Percentiles rank a stretch among this genome's conserved stretches.
Conservation (phyloP, 805 yeast genomes). For the Sugiyamaella smithiae region DNA sequence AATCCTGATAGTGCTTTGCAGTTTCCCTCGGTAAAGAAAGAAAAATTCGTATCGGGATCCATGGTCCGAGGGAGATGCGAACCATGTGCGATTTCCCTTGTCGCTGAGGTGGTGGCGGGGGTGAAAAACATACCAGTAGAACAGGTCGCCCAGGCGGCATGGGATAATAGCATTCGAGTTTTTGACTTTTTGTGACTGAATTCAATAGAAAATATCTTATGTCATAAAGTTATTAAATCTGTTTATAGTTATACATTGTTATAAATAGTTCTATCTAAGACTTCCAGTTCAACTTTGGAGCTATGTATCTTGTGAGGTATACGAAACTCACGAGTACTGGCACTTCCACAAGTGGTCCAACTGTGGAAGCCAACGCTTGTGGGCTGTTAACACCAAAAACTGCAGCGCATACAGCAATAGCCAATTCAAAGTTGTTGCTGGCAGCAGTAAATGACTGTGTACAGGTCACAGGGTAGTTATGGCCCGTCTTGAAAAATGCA, state of each 20-base stretch:
- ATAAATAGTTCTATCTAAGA: too few relatives aligned
- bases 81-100: slow-evolving; percentile 81
- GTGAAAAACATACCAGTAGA: slow-evolving; percentile 44
- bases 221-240: too few relatives aligned
- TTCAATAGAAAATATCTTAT: background rate
- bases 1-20: slow-evolving; percentile 41
- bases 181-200: slow-evolving; percentile 34
- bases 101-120: slow-evolving; percentile 65
- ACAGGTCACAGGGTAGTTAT: slow-evolving; percentile 38
- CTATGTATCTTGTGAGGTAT: background rate
- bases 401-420: slow-evolving; percentile 53
- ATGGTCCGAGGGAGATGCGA: slow-evolving; percentile 85
- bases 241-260: too few relatives aligned
- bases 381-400: slow-evolving; percentile 51
- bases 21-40: slow-evolving; percentile 63
- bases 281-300: background rate
- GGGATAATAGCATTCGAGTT: slow-evolving; percentile 48
- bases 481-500: slow-evolving; percentile 27
- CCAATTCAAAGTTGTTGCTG: slow-evolving; percentile 56
- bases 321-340: slow-evolving; percentile 43
- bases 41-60: slow-evolving; percentile 44
- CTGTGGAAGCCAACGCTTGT: slow-evolving; percentile 56
- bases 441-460: slow-evolving; percentile 59
- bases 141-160: slow-evolving; percentile 48
- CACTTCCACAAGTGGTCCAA: slow-evolving; percentile 59